phyloP scores from a whole-genome alignment of 2,329 filamentous ascomycete species.

The Ophiocordyceps camponoti-rufipedis region DNA sequence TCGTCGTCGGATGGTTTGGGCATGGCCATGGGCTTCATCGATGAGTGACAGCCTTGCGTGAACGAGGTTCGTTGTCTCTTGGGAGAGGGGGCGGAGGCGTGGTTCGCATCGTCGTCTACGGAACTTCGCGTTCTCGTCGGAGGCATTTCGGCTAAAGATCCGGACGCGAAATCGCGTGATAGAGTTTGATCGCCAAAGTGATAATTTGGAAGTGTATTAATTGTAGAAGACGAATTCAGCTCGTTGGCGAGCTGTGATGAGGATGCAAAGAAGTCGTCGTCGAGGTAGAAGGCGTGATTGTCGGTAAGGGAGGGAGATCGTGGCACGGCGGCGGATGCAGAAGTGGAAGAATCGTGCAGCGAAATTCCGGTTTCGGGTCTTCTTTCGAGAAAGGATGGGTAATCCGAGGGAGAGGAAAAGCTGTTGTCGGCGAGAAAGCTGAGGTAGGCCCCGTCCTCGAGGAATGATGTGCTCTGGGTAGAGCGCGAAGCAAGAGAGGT shows the following conservation, averaged over 20 bases:
- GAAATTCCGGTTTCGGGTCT: background rate
- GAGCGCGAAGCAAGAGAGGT: background rate
- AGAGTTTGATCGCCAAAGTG: background rate
- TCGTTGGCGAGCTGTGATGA: background rate
- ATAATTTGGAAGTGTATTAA: background rate
- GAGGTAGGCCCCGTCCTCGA: slow-evolving; percentile 9
- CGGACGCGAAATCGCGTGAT: background rate
- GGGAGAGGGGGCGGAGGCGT: slow-evolving; percentile 3
- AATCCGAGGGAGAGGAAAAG: slow-evolving; percentile 18
- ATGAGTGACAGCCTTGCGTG: background rate
- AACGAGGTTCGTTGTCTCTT: slow-evolving; percentile 9
- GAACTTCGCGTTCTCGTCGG: background rate
- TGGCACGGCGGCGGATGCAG: too few relatives aligned
- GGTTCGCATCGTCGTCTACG: background rate
- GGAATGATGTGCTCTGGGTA: background rate
- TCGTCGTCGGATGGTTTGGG: slow-evolving; percentile 6
- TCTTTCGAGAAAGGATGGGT: slow-evolving; percentile 11
- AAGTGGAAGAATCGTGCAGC: too few relatives aligned
- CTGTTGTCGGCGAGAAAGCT: slow-evolving; percentile 10
- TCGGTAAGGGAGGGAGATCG: too few relatives aligned
- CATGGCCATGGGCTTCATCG: background rate
- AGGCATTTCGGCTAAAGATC: slow-evolving; percentile 6
- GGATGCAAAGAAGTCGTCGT: background rate
- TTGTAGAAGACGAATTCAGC: background rate
- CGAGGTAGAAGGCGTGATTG: too few relatives aligned